Percentiles rank a stretch among this genome's conserved stretches.
These are phyloP conservation scores for Geotrichum australiense DNA, from an alignment of 1,139 yeast species.

Conservation along the genomic window DNA sequence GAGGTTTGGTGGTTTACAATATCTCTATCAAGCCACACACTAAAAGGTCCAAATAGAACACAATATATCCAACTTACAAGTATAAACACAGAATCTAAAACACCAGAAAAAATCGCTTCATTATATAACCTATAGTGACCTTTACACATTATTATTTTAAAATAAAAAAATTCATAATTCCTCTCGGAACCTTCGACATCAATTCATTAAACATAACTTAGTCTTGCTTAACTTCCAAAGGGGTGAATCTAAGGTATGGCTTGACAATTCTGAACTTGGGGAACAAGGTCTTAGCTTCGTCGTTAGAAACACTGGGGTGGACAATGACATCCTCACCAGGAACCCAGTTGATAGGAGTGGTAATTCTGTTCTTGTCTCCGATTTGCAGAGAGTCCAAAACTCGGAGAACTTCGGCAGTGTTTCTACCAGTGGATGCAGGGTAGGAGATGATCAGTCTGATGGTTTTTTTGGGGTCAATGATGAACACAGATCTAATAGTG, in stretches of 20 bases:
- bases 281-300: slow-evolving; percentile 64
- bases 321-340: slow-evolving; percentile 83
- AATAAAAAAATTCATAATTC: too few species aligned
- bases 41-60: too few species aligned
- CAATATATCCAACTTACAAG: too few species aligned
- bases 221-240: slow-evolving; percentile 26
- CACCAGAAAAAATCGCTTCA: too few species aligned
- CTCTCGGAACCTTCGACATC: too few species aligned
- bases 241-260: slow-evolving; percentile 66
- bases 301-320: slow-evolving; percentile 64
- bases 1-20: too few species aligned
- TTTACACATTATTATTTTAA: too few species aligned
- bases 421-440: slow-evolving; percentile 84
- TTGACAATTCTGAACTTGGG: slow-evolving; percentile 71
- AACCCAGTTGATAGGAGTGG: slow-evolving; percentile 83
- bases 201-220: too few species aligned
- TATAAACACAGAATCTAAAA: too few species aligned
- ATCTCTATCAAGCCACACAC: too few species aligned
- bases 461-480: slow-evolving; percentile 73
- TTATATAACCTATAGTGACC: too few species aligned
- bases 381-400: slow-evolving; percentile 74
- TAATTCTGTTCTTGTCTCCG: slow-evolving; percentile 62
- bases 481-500: slow-evolving; percentile 76
- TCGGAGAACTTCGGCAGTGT: slow-evolving; percentile 80
- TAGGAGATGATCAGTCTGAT: slow-evolving; percentile 66